Percentiles rank a stretch among this genome's conserved stretches.
phyloP scores from a whole-genome alignment of 1,284 basidiomycete genomes.

The Trametes sp. region DNA sequence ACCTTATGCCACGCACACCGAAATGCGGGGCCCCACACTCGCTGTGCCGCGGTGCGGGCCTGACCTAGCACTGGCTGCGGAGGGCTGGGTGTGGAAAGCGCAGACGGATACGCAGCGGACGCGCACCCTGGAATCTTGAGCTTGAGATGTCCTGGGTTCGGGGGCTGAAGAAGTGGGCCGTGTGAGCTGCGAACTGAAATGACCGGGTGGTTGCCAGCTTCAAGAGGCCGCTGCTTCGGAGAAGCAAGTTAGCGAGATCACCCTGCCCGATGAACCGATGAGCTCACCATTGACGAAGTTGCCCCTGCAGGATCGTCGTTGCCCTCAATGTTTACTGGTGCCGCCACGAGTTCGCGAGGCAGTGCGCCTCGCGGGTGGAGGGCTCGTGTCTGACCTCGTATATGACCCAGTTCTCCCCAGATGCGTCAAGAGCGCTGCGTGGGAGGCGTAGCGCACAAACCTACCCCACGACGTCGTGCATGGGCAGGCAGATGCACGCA shows the following conservation, averaged over 20 bases:
- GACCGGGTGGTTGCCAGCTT: slow-evolving; percentile 15
- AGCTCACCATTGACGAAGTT: slow-evolving; percentile 18
- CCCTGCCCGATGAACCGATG: slow-evolving; percentile 17
- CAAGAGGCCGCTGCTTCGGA: slow-evolving; percentile 14
- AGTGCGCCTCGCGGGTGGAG: neutral
- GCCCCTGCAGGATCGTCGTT: neutral
- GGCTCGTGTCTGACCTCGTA: neutral
- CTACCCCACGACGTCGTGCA: slow-evolving; percentile 20
- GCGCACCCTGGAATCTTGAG: slow-evolving; percentile 16
- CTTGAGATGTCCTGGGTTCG: neutral
- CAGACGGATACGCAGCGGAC: neutral
- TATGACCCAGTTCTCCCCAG: neutral
- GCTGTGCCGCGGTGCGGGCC: neutral
- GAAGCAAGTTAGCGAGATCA: slow-evolving; percentile 14
- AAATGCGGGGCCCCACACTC: slow-evolving; percentile 4
- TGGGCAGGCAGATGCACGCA: slow-evolving; percentile 9
- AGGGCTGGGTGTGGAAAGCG: neutral
- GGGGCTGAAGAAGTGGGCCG: neutral
- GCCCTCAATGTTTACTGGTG: too few relatives aligned
- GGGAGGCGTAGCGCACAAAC: slow-evolving; percentile 12
- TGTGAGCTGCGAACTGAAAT: slow-evolving; percentile 6
- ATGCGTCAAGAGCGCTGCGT: neutral
- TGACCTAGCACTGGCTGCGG: neutral
- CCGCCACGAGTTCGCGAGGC: too few relatives aligned
- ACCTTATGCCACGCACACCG: neutral